phyloP scores from a whole-genome alignment of 1,284 basidiomycete genomes.

The Thecaphora frezii region DNA sequence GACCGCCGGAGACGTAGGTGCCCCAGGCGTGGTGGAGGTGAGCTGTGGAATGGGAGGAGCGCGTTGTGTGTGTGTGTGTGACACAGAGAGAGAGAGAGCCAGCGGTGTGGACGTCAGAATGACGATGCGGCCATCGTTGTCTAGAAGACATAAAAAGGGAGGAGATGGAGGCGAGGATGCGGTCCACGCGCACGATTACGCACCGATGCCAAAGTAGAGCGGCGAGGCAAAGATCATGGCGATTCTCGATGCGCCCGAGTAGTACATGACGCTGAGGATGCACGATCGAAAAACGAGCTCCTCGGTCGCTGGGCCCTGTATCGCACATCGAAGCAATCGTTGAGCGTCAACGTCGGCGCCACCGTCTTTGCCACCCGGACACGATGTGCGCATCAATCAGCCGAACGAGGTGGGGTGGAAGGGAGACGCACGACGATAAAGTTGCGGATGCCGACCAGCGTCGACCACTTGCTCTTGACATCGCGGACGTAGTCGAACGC shows the following conservation, averaged over 20 bases:
- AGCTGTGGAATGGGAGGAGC: constrained; percentile 61
- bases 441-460: constrained; percentile 72
- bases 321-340: no score
- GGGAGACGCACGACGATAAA: constrained; percentile 70
- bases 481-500: constrained; percentile 50
- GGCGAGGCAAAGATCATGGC: constrained; percentile 79
- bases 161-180: no score
- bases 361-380: no score
- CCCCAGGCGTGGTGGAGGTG: constrained; percentile 92
- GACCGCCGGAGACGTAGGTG: constrained; percentile 66
- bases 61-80: no score
- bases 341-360: no score
- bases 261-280: constrained; percentile 72
- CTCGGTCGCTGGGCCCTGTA: constrained; percentile 83
- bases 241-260: constrained; percentile 66
- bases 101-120: neutral
- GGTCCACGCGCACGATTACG: neutral
- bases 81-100: neutral
- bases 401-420: no score
- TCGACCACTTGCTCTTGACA: constrained; percentile 62
- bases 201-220: constrained; percentile 75
- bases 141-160: no score
- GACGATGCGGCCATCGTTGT: no score
- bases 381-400: no score
- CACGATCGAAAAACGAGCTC: constrained; percentile 89